These are phyloP conservation scores for Mycocalia duriaeana DNA, from an alignment of 1,284 basidiomycete species.

Conservation along the genomic window DNA sequence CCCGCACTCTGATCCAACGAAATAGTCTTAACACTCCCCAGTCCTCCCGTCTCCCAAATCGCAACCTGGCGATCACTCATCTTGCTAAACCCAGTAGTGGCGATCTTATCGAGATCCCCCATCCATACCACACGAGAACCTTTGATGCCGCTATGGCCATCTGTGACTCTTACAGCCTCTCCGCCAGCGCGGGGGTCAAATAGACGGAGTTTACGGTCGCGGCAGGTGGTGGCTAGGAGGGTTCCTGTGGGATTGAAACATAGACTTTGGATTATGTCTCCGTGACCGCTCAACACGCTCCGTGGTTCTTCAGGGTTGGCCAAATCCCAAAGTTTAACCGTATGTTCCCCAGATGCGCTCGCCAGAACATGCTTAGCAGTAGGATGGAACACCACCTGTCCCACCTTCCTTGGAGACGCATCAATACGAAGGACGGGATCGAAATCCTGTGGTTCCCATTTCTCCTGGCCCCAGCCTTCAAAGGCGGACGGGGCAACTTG, in stretches of 20 bases:
- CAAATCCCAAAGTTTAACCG: slow-evolving; percentile 90
- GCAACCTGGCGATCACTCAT: slow-evolving; percentile 90
- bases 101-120: slow-evolving; percentile 84
- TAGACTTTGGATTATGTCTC: slow-evolving; percentile 85
- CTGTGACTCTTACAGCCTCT: slow-evolving; percentile 75
- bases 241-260: slow-evolving; percentile 84
- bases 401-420: slow-evolving; percentile 80
- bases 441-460: slow-evolving; percentile 80
- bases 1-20: slow-evolving; percentile 86
- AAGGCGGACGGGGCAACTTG: slow-evolving; percentile 71
- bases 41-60: slow-evolving; percentile 78
- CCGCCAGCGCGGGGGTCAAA: slow-evolving; percentile 85
- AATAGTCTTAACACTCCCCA: slow-evolving; percentile 73
- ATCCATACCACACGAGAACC: slow-evolving; percentile 89
- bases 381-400: slow-evolving; percentile 93
- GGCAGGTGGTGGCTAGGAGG: slow-evolving; percentile 73
- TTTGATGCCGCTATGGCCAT: slow-evolving; percentile 93
- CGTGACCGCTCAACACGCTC: slow-evolving; percentile 70
- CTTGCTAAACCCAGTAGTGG: slow-evolving; percentile 92
- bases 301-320: slow-evolving; percentile 61
- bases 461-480: slow-evolving; percentile 83
- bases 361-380: slow-evolving; percentile 86
- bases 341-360: slow-evolving; percentile 84
- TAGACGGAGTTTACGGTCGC: slow-evolving; percentile 88
- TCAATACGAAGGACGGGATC: slow-evolving; percentile 76